Evolutionary conservation across 1,139 yeast genomes (phyloP).

Genomic region (Debaryomyces robertsiae): DNA sequence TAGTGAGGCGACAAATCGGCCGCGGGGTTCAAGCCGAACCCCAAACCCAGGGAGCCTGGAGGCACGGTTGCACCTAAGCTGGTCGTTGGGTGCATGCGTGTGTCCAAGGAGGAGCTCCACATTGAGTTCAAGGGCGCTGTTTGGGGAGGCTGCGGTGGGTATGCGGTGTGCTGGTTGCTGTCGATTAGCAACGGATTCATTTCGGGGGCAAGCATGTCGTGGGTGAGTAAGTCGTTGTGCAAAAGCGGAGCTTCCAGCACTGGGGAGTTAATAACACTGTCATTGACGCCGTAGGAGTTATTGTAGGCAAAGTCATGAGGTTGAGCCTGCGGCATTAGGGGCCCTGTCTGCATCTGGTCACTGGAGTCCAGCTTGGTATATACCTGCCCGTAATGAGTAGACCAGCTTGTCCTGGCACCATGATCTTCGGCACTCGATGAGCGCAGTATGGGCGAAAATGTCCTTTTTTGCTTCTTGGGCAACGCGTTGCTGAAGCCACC

Average conservation of each 20-base stretch:
- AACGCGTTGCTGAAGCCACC: slow-evolving; percentile 44
- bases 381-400: slow-evolving; percentile 24
- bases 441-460: slow-evolving; percentile 18
- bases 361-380: slow-evolving; percentile 23
- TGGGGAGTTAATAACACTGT: slow-evolving; percentile 9
- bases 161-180: slow-evolving; percentile 16
- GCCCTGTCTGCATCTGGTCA: slow-evolving; percentile 5
- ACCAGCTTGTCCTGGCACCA: background rate
- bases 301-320: slow-evolving; percentile 26
- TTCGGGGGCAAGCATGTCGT: slow-evolving; percentile 6
- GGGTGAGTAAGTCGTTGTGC: slow-evolving; percentile 5
- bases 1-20: slow-evolving; percentile 1
- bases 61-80: background rate
- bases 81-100: background rate
- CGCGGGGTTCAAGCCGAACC: slow-evolving; percentile 4
- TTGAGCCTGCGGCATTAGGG: background rate
- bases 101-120: slow-evolving; percentile 3
- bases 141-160: slow-evolving; percentile 23
- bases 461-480: slow-evolving; percentile 25
- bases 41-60: slow-evolving; percentile 1
- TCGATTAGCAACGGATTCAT: slow-evolving; percentile 6
- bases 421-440: slow-evolving; percentile 1
- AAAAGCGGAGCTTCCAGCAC: slow-evolving; percentile 3
- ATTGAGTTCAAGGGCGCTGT: slow-evolving; percentile 3
- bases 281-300: slow-evolving; percentile 16